phyloP scores from a whole-genome alignment of 1,284 basidiomycete genomes.

The Athelia psychrophila region DNA sequence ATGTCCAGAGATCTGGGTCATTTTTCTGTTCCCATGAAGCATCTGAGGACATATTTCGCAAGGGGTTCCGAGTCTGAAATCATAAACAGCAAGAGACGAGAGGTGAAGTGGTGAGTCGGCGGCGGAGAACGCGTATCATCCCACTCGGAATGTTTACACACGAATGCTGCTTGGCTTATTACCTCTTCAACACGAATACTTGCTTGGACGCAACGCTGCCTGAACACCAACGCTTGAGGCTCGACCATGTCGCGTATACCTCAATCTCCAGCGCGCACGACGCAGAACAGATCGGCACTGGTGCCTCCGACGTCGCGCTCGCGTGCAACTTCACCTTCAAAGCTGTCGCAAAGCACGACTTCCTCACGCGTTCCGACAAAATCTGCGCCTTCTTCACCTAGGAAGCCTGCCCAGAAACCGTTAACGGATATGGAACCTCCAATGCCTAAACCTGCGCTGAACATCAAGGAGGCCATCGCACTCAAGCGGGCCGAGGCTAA shows the following conservation, averaged over 20 bases:
- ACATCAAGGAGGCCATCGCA: constrained; percentile 71
- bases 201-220: too few species aligned
- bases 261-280: background rate
- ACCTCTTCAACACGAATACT: too few species aligned
- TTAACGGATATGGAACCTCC: background rate
- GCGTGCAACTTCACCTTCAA: background rate
- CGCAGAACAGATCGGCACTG: background rate
- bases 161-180: too few species aligned
- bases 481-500: constrained; percentile 71
- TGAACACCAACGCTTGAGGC: too few species aligned
- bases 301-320: constrained; percentile 1
- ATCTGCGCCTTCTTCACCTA: background rate
- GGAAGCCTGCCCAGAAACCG: background rate
- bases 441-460: constrained; percentile 38
- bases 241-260: background rate
- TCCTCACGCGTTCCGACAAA: background rate
- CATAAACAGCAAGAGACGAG: too few species aligned
- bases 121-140: too few species aligned
- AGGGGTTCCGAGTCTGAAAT: too few species aligned
- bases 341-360: background rate
- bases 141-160: too few species aligned
- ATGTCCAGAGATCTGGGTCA: too few species aligned
- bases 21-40: too few species aligned
- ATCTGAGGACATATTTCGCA: too few species aligned
- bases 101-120: too few species aligned